Evolutionary conservation across 1,284 basidiomycete genomes (phyloP).

Genomic region (Puccinia horiana): DNA sequence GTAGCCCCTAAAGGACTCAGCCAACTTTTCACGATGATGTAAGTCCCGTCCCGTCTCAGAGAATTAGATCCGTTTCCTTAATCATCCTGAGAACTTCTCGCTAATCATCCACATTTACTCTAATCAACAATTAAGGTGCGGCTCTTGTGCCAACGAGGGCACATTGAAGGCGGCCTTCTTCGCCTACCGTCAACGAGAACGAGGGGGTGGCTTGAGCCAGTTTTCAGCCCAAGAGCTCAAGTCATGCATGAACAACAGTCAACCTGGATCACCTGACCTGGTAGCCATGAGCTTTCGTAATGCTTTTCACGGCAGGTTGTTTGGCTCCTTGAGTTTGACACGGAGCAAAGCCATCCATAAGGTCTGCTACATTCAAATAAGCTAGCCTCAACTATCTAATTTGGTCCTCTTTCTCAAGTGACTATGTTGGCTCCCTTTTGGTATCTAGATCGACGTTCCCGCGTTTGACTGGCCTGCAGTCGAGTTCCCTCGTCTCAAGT

Average conservation of each 20-base stretch:
- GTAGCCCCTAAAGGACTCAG: slow-evolving; percentile 63
- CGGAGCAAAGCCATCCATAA: slow-evolving; percentile 61
- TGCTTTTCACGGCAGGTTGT: slow-evolving; percentile 63
- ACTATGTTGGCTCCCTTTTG: background rate
- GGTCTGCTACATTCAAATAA: slow-evolving; percentile 49
- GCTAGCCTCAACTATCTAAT: background rate
- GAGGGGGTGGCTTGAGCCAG: slow-evolving; percentile 53
- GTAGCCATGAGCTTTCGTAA: slow-evolving; percentile 63
- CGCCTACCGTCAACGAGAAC: slow-evolving; percentile 60
- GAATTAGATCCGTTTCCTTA: background rate
- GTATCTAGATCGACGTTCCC: slow-evolving; percentile 61
- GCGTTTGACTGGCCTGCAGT: slow-evolving; percentile 65
- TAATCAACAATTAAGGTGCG: slow-evolving; percentile 21
- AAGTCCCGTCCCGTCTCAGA: slow-evolving; percentile 3
- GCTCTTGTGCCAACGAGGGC: slow-evolving; percentile 57
- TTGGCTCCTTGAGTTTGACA: slow-evolving; percentile 63
- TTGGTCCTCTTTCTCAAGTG: background rate
- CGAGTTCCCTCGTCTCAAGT: slow-evolving; percentile 63
- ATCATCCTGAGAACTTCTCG: background rate
- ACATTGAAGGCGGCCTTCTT: slow-evolving; percentile 66
- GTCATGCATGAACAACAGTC: slow-evolving; percentile 44
- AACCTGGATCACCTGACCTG: slow-evolving; percentile 63
- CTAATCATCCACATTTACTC: background rate
- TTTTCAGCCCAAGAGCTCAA: slow-evolving; percentile 55
- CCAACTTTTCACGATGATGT: slow-evolving; percentile 60